Base-by-base conservation (phyloP, 2,329 filamentous ascomycete genomes). In the Berkeleyomyces basicola region DNA sequence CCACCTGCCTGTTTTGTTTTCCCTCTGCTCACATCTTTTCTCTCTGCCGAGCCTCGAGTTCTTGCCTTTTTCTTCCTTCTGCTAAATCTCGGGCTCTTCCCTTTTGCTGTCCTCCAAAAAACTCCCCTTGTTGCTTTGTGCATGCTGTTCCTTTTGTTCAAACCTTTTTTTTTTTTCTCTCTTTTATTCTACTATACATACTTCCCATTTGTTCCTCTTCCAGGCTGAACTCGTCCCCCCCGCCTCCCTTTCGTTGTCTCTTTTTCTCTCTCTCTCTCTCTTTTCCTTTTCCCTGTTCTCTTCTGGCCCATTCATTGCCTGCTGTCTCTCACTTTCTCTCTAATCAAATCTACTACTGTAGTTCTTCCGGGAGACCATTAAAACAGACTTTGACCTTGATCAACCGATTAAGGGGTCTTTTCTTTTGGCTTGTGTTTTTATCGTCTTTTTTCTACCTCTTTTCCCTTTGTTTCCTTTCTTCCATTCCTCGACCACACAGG, bases 381-480 rank as follows among this genome's bases (percentile, higher is more conserved):
- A 44, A 44, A 44, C 37, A 58, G 31, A 58, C 7, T 7, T 44
- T 42, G 16, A 36, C 57, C 9, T 55, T 55, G 36, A 36, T 14
- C 51, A 53, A 55, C 37, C 37, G 51, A 37, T 37, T 55, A 60
- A 42, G 42, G 42, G 42, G 42, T 43, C 7, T 58, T 37, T 49
- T 62, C 58, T 61, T 65, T 61, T 49, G 64, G 46, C 23, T 58
- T 39, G 63, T 53, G 6, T 62, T 60, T 55, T 57, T 46, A 31
- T 42, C 49, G 23, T 23, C 37, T 63, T 64, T 63, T 58, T 42
- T 64, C 61, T 61, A 62, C 64, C 64, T 66, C 63, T 65, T 62
- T 61, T 63, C 58, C 58, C 59, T 62, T 66, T 64, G 31, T 31
- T 61, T 61, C 60, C 61, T 65, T 65, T 64, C 61, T 65, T 49